phyloP scores from a whole-genome alignment of 2,329 filamentous ascomycete genomes.

The Cladosporium sp. region DNA sequence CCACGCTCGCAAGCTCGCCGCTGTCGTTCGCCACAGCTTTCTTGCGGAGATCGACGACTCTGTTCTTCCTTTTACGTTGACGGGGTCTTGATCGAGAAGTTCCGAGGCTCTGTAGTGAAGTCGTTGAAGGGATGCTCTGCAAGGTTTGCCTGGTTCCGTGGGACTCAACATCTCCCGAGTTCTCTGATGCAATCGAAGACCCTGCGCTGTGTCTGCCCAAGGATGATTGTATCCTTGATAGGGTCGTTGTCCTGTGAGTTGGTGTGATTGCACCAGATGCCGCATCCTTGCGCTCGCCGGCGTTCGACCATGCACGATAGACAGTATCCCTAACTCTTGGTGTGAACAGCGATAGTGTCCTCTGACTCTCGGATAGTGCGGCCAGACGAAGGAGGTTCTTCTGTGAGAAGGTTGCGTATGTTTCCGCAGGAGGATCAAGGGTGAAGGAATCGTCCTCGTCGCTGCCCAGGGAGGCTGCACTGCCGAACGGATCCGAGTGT shows the following conservation, averaged over 20 bases:
- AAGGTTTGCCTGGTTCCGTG: constrained; percentile 70
- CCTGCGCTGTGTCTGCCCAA: constrained; percentile 59
- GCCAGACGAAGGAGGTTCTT: constrained; percentile 87
- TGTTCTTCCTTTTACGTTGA: constrained; percentile 77
- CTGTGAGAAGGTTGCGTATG: constrained; percentile 89
- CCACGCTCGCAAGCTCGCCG: constrained; percentile 50
- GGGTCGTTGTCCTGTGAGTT: constrained; percentile 45
- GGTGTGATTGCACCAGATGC: constrained; percentile 47
- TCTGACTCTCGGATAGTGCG: constrained; percentile 81
- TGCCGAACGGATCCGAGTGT: constrained; percentile 40
- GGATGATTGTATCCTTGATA: constrained; percentile 51
- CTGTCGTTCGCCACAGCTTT: constrained; percentile 51
- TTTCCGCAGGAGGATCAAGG: constrained; percentile 76
- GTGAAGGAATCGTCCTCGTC: constrained; percentile 73
- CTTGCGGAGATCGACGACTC: constrained; percentile 78
- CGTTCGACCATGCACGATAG: constrained; percentile 87
- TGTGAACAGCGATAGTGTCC: constrained; percentile 87
- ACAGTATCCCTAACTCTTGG: constrained; percentile 87
- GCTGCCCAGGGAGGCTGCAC: constrained; percentile 67
- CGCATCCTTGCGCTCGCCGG: constrained; percentile 68
- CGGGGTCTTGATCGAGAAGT: constrained; percentile 61
- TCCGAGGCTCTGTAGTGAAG: constrained; percentile 55
- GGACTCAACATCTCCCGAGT: constrained; percentile 62
- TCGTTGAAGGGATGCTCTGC: constrained; percentile 61
- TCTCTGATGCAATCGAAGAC: constrained; percentile 57